A percentile compares a stretch with the other conserved stretches of the same genome.
Evolutionary conservation across 805 yeast genomes (phyloP).

Genomic region (Pichia nanzhaoensis): DNA sequence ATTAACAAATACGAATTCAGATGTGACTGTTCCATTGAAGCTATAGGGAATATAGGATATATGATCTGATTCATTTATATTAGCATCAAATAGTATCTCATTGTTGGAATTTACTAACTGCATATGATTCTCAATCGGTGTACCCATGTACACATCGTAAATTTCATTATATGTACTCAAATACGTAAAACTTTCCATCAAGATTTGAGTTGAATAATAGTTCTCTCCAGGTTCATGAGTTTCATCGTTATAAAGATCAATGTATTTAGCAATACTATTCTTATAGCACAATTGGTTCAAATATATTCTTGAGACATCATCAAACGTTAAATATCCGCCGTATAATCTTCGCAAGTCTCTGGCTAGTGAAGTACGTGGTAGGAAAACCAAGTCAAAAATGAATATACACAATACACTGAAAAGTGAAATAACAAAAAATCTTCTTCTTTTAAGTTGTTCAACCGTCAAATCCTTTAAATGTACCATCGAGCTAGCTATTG

Average conservation of each 20-base stretch:
- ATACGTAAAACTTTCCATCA: conserved; percentile 14
- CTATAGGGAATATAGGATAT: conserved; percentile 56
- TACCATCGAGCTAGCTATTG: conserved; percentile 24
- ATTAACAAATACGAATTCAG: conserved; percentile 51
- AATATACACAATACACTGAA: conserved; percentile 42
- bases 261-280: conserved; percentile 18
- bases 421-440: conserved; percentile 27
- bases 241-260: conserved; percentile 17
- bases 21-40: conserved; percentile 53
- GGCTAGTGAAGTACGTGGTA: conserved; percentile 78
- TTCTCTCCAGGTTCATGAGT: conserved; percentile 24
- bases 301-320: conserved; percentile 63
- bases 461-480: conserved; percentile 24
- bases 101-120: conserved; percentile 32
- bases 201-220: conserved; percentile 14
- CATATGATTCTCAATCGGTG: conserved; percentile 42
- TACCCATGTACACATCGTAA: conserved; percentile 51
- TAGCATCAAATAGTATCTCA: conserved; percentile 38
- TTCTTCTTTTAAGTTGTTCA: conserved; percentile 25
- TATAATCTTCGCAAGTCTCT: conserved; percentile 76
- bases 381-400: conserved; percentile 58
- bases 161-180: conserved; percentile 43
- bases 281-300: conserved; percentile 24
- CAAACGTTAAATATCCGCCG: conserved; percentile 54
- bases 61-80: conserved; percentile 39